Evolutionary conservation across 495 filamentous ascomycete genomes (phyloP).

Genomic region (Cenococcum geophilum): DNA sequence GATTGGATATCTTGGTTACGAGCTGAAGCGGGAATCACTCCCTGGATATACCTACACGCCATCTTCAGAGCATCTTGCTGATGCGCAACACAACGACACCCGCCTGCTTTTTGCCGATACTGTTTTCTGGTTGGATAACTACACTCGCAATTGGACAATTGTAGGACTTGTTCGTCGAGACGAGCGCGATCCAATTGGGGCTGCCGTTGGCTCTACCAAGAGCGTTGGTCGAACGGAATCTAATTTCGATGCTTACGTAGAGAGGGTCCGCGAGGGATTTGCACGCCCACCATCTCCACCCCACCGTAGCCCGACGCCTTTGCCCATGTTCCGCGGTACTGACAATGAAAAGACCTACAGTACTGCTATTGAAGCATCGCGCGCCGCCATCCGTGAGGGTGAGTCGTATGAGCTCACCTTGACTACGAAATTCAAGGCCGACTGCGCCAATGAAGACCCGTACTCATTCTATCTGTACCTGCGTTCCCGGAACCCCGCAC

Average conservation of each 20-base stretch:
- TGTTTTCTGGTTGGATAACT: neutral
- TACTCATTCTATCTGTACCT: neutral
- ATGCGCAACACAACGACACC: neutral
- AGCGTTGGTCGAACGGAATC: neutral
- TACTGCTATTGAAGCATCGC: neutral
- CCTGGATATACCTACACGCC: neutral
- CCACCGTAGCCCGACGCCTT: neutral
- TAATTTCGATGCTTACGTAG: neutral
- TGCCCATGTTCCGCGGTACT: neutral
- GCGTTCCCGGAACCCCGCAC: neutral
- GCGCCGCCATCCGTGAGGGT: neutral
- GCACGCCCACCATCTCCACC: neutral
- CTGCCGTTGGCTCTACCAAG: neutral
- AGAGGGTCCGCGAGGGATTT: neutral
- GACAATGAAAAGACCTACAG: neutral
- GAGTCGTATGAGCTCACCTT: conserved; percentile 1
- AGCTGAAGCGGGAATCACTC: neutral
- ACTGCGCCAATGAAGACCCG: neutral
- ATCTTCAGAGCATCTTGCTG: neutral
- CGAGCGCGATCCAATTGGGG: neutral
- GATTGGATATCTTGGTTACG: neutral
- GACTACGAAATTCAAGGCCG: conserved; percentile 1
- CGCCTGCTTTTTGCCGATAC: neutral
- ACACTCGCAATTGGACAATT: neutral
- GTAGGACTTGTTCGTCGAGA: conserved; percentile 1